Base-by-base conservation (phyloP, 345 rosid genomes). In the Citrus maxima region DNA sequence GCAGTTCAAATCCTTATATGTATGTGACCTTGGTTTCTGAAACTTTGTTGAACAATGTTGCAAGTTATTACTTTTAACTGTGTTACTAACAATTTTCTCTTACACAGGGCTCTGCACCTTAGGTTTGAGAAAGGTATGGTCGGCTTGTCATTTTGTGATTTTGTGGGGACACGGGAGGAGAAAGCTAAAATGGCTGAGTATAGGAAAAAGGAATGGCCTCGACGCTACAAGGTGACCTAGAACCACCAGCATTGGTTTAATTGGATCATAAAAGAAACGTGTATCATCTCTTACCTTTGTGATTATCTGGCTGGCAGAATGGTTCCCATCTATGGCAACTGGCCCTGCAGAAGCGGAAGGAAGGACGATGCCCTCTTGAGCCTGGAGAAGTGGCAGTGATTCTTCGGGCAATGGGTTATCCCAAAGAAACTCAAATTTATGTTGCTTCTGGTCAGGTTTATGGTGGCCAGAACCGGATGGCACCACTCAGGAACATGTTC, bases 101-200 rank as follows among this genome's bases (percentile, higher is more conserved):
- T 73, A 62, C 76, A 79, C 87, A 97, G 99, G 99, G 98, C 99
- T 51, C 95, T 97, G 80, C 99, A 97, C 88, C 99, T 97, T 83
- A 91, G 99, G 86, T 97, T 97, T 82, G 99, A 97, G 88, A 97
- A 97, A 81, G 99, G 99, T 70, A 97, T 97, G 99, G 99, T 94
- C 37, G 98, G 99, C 68, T 80, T 97, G 79, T 97, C 99, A 0
- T 97, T 97, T 76, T 97, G 99, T 42, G 99, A 97, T 86, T 97
- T 97, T 76, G 96, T 97, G 82, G 99, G 98, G 34, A 92, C 98
- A 74, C 91, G 98, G 87, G 98, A 94, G 79, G 99, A 97, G 93
- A 97, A 97, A 82, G 93, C 86, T 77, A 87, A 28, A 90, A 94
- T 97, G 99, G 98, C 97, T 25, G 96, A 87, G 80, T 94, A 97